These are phyloP conservation scores for Staphylotrichum tortipilum DNA, from an alignment of 495 filamentous ascomycete genomes.

Conservation along the genomic window DNA sequence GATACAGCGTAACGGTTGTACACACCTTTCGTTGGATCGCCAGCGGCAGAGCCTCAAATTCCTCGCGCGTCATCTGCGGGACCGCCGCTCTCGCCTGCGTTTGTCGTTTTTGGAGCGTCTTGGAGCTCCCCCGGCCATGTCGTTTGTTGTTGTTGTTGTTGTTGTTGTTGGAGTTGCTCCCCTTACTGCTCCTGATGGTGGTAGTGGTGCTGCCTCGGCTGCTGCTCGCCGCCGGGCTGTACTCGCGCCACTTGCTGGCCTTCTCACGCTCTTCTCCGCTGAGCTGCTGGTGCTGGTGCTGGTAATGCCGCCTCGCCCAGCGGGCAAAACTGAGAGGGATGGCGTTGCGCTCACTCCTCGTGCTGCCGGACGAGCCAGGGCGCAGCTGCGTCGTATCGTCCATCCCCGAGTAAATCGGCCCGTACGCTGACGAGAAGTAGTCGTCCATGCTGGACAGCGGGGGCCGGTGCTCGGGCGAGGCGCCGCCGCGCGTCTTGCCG, in stretches of 20 bases:
- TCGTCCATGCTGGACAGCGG: constrained; percentile 1
- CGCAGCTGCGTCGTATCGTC: constrained; percentile 12
- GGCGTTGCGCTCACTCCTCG: constrained; percentile 11
- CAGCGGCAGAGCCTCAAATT: constrained; percentile 46
- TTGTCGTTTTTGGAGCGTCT: constrained; percentile 18
- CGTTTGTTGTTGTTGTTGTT: constrained; percentile 16
- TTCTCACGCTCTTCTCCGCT: constrained; percentile 7
- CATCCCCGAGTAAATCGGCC: constrained; percentile 3
- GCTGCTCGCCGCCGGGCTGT: constrained; percentile 14
- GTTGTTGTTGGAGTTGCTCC: no score
- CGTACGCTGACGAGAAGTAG: constrained; percentile 6
- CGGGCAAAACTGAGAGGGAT: constrained; percentile 21
- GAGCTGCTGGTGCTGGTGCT: constrained; percentile 8
- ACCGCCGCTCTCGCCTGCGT: constrained; percentile 16
- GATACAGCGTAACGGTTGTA: constrained; percentile 12
- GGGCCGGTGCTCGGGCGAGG: constrained; percentile 7
- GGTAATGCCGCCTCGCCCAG: constrained; percentile 20
- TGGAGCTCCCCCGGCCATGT: constrained; percentile 16
- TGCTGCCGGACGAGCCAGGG: constrained; percentile 20
- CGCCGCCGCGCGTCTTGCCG: constrained; percentile 14
- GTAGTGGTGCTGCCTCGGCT: no score
- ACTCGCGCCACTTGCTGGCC: constrained; percentile 5
- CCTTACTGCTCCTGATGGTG: no score
- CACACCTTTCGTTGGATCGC: constrained; percentile 50
- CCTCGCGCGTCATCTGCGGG: constrained; percentile 29